phyloP scores from a whole-genome alignment of 2,329 filamentous ascomycete genomes.

The Aureobasidium sp. region DNA sequence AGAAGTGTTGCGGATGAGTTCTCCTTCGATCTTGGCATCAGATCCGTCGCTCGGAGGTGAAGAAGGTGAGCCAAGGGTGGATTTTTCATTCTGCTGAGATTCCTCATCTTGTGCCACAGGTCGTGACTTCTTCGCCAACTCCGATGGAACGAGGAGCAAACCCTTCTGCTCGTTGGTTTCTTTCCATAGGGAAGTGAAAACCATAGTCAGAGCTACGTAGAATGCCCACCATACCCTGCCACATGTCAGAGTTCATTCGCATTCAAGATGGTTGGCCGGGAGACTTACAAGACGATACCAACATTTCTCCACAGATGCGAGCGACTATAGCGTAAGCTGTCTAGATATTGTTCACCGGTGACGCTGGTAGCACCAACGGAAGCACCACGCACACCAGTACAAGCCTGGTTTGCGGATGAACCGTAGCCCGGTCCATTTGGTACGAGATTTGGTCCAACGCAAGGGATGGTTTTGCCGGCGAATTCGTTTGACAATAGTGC shows the following conservation, averaged over 20 bases:
- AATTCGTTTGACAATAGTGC: conserved; percentile 87
- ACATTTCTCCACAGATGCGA: conserved; percentile 74
- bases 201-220: background rate
- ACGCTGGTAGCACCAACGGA: conserved; percentile 55
- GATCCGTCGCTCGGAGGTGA: background rate
- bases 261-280: too few relatives aligned
- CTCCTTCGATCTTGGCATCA: background rate
- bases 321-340: conserved; percentile 60
- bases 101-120: background rate
- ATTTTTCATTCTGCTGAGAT: background rate
- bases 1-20: conserved; percentile 25
- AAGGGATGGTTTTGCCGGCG: conserved; percentile 58
- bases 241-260: too few relatives aligned
- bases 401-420: conserved; percentile 69
- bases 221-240: background rate
- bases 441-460: conserved; percentile 59
- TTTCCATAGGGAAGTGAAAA: background rate
- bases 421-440: conserved; percentile 57
- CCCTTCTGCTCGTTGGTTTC: background rate
- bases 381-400: conserved; percentile 66
- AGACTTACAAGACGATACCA: conserved; percentile 55
- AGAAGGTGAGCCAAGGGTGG: background rate
- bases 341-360: conserved; percentile 62
- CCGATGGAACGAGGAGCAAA: background rate
- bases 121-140: background rate